Evolutionary conservation across 176 grass and related monocot genomes (phyloP), one percentile per base, ranked within the genome.

Genomic region (Hyparrhenia diplandra): DNA sequence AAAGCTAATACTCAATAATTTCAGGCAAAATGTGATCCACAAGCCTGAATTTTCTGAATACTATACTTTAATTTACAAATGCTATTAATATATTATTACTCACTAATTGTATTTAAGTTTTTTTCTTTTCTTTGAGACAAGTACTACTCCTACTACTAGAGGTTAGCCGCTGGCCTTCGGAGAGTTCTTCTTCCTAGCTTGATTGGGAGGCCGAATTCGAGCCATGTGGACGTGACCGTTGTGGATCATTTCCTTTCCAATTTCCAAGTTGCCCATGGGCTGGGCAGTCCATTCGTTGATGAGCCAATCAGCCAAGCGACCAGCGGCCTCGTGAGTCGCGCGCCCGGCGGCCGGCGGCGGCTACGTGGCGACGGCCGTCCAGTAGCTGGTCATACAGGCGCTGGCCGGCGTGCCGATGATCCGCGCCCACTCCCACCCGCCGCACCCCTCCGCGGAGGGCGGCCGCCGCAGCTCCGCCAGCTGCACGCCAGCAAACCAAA

Each of bases 331-430:
- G n/a, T n/a, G n/a, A n/a, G n/a, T 32, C 31, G 31, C 55, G 24
- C 23, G 2, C 55, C 13, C 40, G 10, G 11, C 23, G 31, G 51
- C 10, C 27, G 78, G 13, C 77, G 31, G 31, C 31, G 31, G 31
- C 31, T 85, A 98, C 54, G 90, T 89, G 32, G 96, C 90, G 30
- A 95, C 88, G 18, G 88, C 90, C 71, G 92, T 95, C 96, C 90
- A 93, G 82, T 98, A 98, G 87, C 62, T 89, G 37, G 84, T 90
- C 86, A 90, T 85, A 85, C 96, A 99, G 41, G 79, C 66, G 84
- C 96, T 93, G 55, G 88, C 85, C n/a, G 90, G 96, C 43, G 92
- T 93, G 40, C 88, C 84, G 70, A 99, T 91, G 75, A 99, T 84
- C 36, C 96, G 88, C 55, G 79, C 27, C 92, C 92, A 98, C 58